Percentiles rank a stretch among this genome's conserved stretches.
Evolutionary conservation across 805 yeast species (phyloP).

Genomic region (Monosporozyma siamensis): DNA sequence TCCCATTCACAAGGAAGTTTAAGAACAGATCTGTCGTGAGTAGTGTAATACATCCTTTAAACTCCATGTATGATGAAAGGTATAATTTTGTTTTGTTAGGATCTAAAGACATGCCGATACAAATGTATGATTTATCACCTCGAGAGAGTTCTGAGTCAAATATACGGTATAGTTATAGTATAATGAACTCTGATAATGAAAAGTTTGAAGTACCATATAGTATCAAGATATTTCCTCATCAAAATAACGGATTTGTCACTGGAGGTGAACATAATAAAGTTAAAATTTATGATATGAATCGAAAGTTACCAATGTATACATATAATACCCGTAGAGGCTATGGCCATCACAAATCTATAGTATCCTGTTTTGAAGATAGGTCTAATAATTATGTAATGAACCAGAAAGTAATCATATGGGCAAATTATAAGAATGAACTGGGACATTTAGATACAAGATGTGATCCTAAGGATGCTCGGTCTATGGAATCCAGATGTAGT

Average conservation of each 20-base stretch:
- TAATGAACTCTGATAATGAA: constrained; percentile 29
- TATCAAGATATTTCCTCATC: constrained; percentile 15
- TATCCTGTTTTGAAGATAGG: constrained; percentile 23
- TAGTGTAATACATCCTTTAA: constrained; percentile 28
- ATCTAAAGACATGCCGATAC: constrained; percentile 31
- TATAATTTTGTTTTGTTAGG: constrained; percentile 24
- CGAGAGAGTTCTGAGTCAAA: neutral
- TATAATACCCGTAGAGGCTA: constrained; percentile 3
- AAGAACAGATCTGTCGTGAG: constrained; percentile 27
- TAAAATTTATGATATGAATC: constrained; percentile 25
- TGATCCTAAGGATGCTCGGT: neutral
- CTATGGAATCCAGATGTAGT: neutral
- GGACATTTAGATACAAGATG: constrained; percentile 19
- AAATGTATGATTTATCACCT: constrained; percentile 18
- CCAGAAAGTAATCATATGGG: constrained; percentile 11
- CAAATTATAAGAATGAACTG: constrained; percentile 26
- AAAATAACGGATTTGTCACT: constrained; percentile 20
- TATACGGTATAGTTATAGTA: constrained; percentile 17
- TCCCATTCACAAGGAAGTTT: constrained; percentile 32
- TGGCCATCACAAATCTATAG: constrained; percentile 16
- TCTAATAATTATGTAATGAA: constrained; percentile 1
- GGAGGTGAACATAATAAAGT: constrained; percentile 27
- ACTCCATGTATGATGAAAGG: constrained; percentile 26
- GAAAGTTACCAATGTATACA: constrained; percentile 20
- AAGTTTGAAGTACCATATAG: constrained; percentile 26